phyloP scores from a whole-genome alignment of 305 asterid genomes.

The Fraxinus albicans region DNA sequence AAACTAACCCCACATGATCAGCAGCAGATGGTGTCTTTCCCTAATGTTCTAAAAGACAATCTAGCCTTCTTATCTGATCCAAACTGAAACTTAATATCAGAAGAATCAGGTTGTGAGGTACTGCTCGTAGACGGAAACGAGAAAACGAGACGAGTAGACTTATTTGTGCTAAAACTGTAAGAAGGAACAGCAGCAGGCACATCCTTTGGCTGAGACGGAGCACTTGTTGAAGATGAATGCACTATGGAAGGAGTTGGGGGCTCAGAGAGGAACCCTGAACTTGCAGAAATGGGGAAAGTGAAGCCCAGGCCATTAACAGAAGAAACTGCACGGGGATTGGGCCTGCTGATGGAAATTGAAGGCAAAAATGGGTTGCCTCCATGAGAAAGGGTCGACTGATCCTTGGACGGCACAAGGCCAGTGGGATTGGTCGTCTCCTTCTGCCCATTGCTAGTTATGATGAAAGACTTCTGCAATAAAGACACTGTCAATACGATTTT shows the following conservation, averaged over 20 bases:
- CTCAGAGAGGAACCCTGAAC: constrained; percentile 59
- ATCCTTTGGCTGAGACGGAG: constrained; percentile 37
- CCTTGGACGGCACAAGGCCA: constrained; percentile 38
- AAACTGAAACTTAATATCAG: constrained; percentile 64
- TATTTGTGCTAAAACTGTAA: constrained; percentile 56
- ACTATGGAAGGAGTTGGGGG: constrained; percentile 83
- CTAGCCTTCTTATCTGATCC: constrained; percentile 59
- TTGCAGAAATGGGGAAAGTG: constrained; percentile 64
- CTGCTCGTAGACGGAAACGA: constrained; percentile 72
- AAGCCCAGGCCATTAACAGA: constrained; percentile 62
- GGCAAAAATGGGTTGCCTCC: constrained; percentile 52
- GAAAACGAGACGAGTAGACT: constrained; percentile 53
- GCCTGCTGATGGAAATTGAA: constrained; percentile 49
- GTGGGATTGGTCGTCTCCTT: constrained; percentile 26
- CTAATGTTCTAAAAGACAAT: constrained; percentile 60
- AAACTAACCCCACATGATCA: constrained; percentile 18
- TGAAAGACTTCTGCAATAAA: constrained; percentile 46
- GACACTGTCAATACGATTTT: constrained; percentile 8
- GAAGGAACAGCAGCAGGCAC: constrained; percentile 42
- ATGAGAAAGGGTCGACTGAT: constrained; percentile 25
- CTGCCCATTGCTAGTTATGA: constrained; percentile 42
- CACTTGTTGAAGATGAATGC: constrained; percentile 41
- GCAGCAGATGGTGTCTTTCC: constrained; percentile 53
- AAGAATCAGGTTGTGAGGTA: constrained; percentile 37
- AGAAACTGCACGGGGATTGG: constrained; percentile 28